These are phyloP conservation scores for Hypoxylon perforatum DNA, from an alignment of 495 filamentous ascomycete genomes.

Conservation along the genomic window DNA sequence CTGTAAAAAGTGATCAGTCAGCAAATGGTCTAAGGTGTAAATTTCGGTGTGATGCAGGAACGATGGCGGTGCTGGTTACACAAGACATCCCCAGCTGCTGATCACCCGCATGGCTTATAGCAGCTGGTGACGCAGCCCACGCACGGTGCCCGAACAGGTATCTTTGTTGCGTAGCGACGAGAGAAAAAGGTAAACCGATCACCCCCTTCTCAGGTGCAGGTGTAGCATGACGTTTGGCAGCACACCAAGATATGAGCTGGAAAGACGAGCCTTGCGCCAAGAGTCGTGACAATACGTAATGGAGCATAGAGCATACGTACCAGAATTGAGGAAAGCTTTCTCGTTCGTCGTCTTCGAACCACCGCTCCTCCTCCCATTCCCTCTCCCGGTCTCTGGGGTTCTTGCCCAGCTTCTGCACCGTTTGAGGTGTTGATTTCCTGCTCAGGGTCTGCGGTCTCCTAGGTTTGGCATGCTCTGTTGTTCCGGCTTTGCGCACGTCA, in stretches of 20 bases:
- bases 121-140: slow-evolving; percentile 54
- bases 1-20: slow-evolving; percentile 45
- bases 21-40: slow-evolving; percentile 20
- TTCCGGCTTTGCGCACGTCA: slow-evolving; percentile 57
- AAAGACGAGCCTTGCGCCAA: slow-evolving; percentile 15
- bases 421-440: slow-evolving; percentile 53
- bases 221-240: slow-evolving; percentile 34
- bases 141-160: slow-evolving; percentile 49
- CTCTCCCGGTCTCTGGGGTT: slow-evolving; percentile 57
- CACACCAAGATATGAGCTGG: slow-evolving; percentile 21
- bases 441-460: slow-evolving; percentile 52
- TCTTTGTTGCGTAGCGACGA: slow-evolving; percentile 24
- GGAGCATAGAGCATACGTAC: slow-evolving; percentile 47
- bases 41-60: slow-evolving; percentile 55
- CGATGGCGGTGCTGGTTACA: slow-evolving; percentile 39
- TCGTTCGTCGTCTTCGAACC: slow-evolving; percentile 60
- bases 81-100: slow-evolving; percentile 50
- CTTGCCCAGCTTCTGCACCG: slow-evolving; percentile 55
- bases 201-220: slow-evolving; percentile 37
- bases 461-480: slow-evolving; percentile 50
- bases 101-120: slow-evolving; percentile 47
- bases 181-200: slow-evolving; percentile 34
- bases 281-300: slow-evolving; percentile 18
- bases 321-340: slow-evolving; percentile 64
- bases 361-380: slow-evolving; percentile 58